phyloP scores from a whole-genome alignment of 2,329 filamentous ascomycete species.

The Daldinia sp. region DNA sequence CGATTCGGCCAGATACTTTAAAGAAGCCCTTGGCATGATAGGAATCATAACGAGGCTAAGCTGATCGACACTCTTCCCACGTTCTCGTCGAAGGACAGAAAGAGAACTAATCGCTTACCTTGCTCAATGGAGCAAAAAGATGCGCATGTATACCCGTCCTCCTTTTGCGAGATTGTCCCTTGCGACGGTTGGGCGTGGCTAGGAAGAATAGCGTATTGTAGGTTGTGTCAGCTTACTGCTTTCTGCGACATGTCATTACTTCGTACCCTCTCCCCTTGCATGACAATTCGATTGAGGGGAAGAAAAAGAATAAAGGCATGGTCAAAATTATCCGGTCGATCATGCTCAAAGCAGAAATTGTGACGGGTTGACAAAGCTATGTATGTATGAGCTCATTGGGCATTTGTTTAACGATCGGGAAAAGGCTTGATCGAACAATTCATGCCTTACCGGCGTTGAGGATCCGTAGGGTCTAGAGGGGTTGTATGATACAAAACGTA shows the following conservation, averaged over 20 bases:
- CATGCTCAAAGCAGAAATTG: conserved; percentile 1
- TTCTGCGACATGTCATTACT: conserved; percentile 14
- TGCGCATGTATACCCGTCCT: background rate
- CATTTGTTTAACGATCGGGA: conserved; percentile 10
- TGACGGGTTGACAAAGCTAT: background rate
- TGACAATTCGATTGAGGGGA: conserved; percentile 14
- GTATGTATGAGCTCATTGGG: conserved; percentile 27
- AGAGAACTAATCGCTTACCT: background rate
- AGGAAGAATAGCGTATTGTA: background rate
- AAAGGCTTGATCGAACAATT: conserved; percentile 13
- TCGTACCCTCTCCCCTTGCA: conserved; percentile 23
- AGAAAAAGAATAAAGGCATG: background rate
- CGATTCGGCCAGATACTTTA: background rate
- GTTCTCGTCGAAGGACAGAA: conserved; percentile 1
- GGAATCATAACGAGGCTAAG: conserved; percentile 19
- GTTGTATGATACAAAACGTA: conserved; percentile 8
- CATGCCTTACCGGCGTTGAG: conserved; percentile 21
- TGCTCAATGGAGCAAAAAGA: background rate
- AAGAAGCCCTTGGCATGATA: conserved; percentile 8
- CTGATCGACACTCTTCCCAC: background rate
- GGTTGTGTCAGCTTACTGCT: conserved; percentile 18
- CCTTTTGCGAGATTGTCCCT: background rate
- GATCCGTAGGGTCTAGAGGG: background rate
- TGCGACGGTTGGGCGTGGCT: background rate
- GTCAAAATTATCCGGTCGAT: conserved; percentile 9